Conservation (phyloP, 257 asterid genomes). For the Cinchona pubescens region DNA sequence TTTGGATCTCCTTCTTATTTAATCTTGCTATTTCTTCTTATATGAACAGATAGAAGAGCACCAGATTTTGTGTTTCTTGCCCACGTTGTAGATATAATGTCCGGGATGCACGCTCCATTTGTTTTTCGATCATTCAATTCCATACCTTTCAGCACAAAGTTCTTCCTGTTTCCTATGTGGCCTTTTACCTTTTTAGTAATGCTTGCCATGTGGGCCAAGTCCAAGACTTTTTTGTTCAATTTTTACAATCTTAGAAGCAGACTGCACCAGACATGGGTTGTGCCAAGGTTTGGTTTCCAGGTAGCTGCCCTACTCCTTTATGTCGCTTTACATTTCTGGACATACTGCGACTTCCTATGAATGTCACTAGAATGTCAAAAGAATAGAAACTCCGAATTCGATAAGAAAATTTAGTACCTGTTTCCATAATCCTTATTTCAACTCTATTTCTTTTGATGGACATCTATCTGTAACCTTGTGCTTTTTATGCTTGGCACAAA, state of each 20-base stretch:
- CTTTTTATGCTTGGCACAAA: not conserved
- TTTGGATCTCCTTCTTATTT: not conserved
- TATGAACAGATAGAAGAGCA: constrained; percentile 54
- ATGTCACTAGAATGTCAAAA: too few species aligned
- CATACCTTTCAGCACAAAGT: constrained; percentile 53
- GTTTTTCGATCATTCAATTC: constrained; percentile 80
- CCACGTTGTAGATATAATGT: constrained; percentile 75
- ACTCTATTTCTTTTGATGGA: not conserved
- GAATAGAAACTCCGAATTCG: too few species aligned
- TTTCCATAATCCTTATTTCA: not conserved
- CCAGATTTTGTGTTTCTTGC: constrained; percentile 95
- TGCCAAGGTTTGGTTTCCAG: constrained; percentile 95
- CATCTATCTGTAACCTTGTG: not conserved
- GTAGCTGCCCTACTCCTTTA: constrained; percentile 26
- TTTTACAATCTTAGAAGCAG: constrained; percentile 75
- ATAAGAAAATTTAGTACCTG: too few species aligned
- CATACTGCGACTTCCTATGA: too few species aligned
- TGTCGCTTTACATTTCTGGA: constrained; percentile 1
- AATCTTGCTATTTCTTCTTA: constrained; percentile 10
- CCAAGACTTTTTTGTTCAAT: constrained; percentile 67
- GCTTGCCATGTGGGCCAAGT: constrained; percentile 82
- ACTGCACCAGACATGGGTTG: constrained; percentile 74
- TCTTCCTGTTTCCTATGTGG: constrained; percentile 78
- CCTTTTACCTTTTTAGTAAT: constrained; percentile 49
- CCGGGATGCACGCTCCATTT: constrained; percentile 68